These are phyloP conservation scores for Crithidia mellificae DNA, from an alignment of 208 protist genomes.

Conservation along the genomic window DNA sequence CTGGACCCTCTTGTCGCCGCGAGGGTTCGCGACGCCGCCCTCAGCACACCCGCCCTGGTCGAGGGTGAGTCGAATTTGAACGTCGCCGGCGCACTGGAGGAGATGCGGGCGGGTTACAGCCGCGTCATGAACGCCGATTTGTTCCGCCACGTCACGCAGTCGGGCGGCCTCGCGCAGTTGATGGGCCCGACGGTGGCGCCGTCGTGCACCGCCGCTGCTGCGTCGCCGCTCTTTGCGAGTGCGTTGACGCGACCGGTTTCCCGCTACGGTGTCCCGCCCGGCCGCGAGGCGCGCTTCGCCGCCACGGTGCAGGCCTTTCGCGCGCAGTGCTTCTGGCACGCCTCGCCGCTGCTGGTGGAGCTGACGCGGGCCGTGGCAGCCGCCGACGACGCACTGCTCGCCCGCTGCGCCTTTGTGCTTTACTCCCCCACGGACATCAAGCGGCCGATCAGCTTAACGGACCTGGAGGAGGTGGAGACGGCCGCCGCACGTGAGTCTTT, in stretches of 20 bases:
- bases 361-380: slow-evolving; percentile 73
- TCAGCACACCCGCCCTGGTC: slow-evolving; percentile 76
- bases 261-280: slow-evolving; percentile 55
- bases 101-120: slow-evolving; percentile 88
- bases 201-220: slow-evolving; percentile 1
- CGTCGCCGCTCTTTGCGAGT: slow-evolving; percentile 36
- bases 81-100: slow-evolving; percentile 58
- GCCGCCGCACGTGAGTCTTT: slow-evolving; percentile 65
- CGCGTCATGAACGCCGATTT: slow-evolving; percentile 88
- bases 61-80: slow-evolving; percentile 80
- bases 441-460: slow-evolving; percentile 70
- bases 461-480: slow-evolving; percentile 91
- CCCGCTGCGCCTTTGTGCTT: slow-evolving; percentile 75
- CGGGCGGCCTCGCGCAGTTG: slow-evolving; percentile 53
- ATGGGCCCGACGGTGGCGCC: slow-evolving; percentile 20
- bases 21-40: slow-evolving; percentile 62
- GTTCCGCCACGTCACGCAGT: slow-evolving; percentile 62
- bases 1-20: slow-evolving; percentile 65
- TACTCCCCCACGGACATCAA: slow-evolving; percentile 42
- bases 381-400: slow-evolving; percentile 74
- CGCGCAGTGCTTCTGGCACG: slow-evolving; percentile 58
- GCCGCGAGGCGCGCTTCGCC: slow-evolving; percentile 45
- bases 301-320: slow-evolving; percentile 55
- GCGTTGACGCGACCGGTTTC: slow-evolving; percentile 16
- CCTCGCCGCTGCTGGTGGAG: slow-evolving; percentile 42